Conservation (phyloP, 2,329 filamentous ascomycete genomes). For the Fusarium praegraminearum region DNA sequence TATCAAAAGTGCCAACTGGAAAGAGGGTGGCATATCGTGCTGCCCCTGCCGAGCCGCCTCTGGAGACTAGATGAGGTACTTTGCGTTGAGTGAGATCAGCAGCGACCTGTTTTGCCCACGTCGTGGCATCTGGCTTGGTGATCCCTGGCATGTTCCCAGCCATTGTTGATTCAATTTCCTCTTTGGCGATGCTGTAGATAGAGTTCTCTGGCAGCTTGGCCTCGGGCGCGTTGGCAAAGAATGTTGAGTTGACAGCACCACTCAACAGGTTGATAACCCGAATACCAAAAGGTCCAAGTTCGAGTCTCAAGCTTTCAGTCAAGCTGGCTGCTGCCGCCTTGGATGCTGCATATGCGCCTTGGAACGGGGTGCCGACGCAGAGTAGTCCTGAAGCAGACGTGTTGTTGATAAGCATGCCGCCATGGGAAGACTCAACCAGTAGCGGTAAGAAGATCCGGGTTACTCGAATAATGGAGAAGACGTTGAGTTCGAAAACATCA, state of each 20-base stretch:
- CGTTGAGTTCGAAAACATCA: slow-evolving; percentile 45
- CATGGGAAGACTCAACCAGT: slow-evolving; percentile 27
- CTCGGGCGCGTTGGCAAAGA: slow-evolving; percentile 15
- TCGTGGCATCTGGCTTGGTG: background rate
- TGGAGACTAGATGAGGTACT: slow-evolving; percentile 24
- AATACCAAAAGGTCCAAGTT: slow-evolving; percentile 48
- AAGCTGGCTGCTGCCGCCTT: slow-evolving; percentile 45
- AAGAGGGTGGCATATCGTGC: slow-evolving; percentile 17
- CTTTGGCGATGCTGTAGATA: slow-evolving; percentile 33
- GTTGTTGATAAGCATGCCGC: slow-evolving; percentile 39
- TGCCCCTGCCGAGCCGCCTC: slow-evolving; percentile 14
- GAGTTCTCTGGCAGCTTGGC: slow-evolving; percentile 19
- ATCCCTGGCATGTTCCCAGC: slow-evolving; percentile 2
- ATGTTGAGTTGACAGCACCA: slow-evolving; percentile 41
- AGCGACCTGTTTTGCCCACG: slow-evolving; percentile 37
- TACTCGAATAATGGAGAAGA: slow-evolving; percentile 44
- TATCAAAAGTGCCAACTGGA: slow-evolving; percentile 24
- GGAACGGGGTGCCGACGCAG: slow-evolving; percentile 32
- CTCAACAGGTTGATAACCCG: slow-evolving; percentile 46
- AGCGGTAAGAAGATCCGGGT: slow-evolving; percentile 43
- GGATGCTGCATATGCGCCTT: slow-evolving; percentile 47
- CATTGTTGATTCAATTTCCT: slow-evolving; percentile 29
- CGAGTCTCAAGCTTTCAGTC: slow-evolving; percentile 44
- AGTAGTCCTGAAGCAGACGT: slow-evolving; percentile 27
- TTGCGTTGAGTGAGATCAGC: slow-evolving; percentile 32